phyloP scores from a whole-genome alignment of 1,284 basidiomycete species.

The Phellinidium pouzarii region DNA sequence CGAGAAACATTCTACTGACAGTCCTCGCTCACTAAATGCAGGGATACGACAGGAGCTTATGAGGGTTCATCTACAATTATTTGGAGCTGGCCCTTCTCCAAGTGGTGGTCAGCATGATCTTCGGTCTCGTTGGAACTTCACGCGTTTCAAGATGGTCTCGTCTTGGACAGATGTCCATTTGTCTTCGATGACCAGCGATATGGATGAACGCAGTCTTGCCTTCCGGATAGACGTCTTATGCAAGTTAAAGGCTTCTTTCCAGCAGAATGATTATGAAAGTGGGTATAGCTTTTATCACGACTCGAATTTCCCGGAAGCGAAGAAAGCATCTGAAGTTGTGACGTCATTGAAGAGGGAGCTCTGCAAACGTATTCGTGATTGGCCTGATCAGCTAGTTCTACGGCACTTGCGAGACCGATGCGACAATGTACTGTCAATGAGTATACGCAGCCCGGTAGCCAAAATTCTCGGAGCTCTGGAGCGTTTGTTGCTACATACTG shows the following conservation, averaged over 20 bases:
- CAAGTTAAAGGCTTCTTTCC: neutral
- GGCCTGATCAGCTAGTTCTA: conserved; percentile 97
- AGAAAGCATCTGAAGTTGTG: conserved; percentile 52
- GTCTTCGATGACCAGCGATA: neutral
- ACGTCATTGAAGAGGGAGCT: conserved; percentile 49
- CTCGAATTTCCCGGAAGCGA: conserved; percentile 63
- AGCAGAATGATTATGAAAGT: neutral
- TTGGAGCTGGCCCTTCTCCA: neutral
- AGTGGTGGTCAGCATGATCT: too few relatives aligned
- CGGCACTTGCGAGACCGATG: conserved; percentile 80
- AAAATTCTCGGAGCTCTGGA: conserved; percentile 83
- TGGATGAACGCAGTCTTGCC: conserved; percentile 32
- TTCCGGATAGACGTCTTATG: conserved; percentile 36
- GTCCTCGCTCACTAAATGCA: neutral
- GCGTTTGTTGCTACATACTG: conserved; percentile 79
- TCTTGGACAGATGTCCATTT: neutral
- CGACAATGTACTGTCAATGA: conserved; percentile 59
- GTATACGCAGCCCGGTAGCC: conserved; percentile 72
- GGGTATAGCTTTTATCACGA: conserved; percentile 79
- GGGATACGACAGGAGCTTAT: conserved; percentile 1
- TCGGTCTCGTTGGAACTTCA: neutral
- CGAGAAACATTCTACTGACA: neutral
- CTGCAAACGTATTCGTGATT: conserved; percentile 60
- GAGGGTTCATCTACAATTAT: conserved; percentile 5
- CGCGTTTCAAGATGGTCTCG: conserved; percentile 2